Conservation (phyloP, 1,139 yeast species). For the Pichia terricola region DNA sequence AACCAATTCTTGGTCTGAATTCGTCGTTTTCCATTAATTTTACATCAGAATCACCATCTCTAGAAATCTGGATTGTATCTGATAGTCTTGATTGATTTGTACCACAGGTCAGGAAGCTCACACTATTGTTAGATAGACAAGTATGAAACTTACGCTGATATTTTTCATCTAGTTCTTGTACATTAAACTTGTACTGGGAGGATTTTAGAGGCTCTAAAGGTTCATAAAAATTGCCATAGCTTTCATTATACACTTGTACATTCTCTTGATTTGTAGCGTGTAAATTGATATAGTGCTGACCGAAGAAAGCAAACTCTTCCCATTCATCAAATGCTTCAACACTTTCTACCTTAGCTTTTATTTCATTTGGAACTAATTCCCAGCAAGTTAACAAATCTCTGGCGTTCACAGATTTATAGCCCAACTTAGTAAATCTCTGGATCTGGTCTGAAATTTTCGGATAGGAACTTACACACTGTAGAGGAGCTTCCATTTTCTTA, state of each 20-base stretch:
- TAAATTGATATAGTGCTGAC: constrained; percentile 65
- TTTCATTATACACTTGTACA: constrained; percentile 5
- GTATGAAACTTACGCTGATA: constrained; percentile 11
- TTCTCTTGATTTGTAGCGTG: constrained; percentile 44
- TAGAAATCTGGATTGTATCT: too few relatives aligned
- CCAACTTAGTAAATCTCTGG: constrained; percentile 38
- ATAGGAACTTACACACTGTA: constrained; percentile 56
- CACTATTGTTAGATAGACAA: constrained; percentile 30
- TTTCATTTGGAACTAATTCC: constrained; percentile 32
- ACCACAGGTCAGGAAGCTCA: constrained; percentile 45
- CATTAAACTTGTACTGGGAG: constrained; percentile 1
- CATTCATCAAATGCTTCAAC: constrained; percentile 75
- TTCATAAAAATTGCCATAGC: constrained; percentile 1
- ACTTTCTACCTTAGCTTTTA: constrained; percentile 35
- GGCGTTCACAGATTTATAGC: constrained; percentile 42
- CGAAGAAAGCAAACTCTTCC: constrained; percentile 71
- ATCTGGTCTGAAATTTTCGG: constrained; percentile 43
- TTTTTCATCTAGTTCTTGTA: not conserved
- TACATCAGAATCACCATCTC: constrained; percentile 4
- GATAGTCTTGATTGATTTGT: constrained; percentile 36
- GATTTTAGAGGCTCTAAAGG: not conserved
- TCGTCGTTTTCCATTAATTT: too few relatives aligned
- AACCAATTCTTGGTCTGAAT: constrained; percentile 47
- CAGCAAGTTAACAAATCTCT: constrained; percentile 53
- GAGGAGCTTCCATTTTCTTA: constrained; percentile 55